phyloP scores from a whole-genome alignment of 1,139 yeast species.

The Kodamaea arcana region DNA sequence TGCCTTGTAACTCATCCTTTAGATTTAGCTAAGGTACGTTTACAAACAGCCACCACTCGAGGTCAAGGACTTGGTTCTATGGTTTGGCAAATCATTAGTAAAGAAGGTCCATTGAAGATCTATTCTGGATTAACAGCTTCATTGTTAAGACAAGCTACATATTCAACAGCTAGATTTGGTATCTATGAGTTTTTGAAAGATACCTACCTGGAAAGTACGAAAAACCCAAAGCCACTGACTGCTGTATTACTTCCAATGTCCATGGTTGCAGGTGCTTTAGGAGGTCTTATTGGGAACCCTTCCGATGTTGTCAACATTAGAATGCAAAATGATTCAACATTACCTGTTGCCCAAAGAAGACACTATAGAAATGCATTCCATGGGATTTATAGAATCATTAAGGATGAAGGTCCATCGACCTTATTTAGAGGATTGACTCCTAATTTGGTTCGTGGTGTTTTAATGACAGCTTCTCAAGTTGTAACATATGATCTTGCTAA shows the following conservation, averaged over 20 bases:
- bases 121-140: slow-evolving; percentile 84
- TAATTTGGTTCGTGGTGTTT: slow-evolving; percentile 72
- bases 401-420: slow-evolving; percentile 57
- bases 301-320: slow-evolving; percentile 84
- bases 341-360: slow-evolving; percentile 63
- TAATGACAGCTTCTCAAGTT: slow-evolving; percentile 91
- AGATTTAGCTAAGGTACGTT: slow-evolving; percentile 79
- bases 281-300: slow-evolving; percentile 85
- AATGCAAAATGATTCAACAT: slow-evolving; percentile 83
- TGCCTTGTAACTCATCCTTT: slow-evolving; percentile 67
- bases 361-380: slow-evolving; percentile 77
- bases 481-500: slow-evolving; percentile 84
- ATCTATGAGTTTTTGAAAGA: slow-evolving; percentile 75
- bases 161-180: slow-evolving; percentile 83
- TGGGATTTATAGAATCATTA: slow-evolving; percentile 59
- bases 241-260: slow-evolving; percentile 64
- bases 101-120: slow-evolving; percentile 66
- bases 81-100: slow-evolving; percentile 53
- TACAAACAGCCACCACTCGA: slow-evolving; percentile 68
- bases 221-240: slow-evolving; percentile 34
- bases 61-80: slow-evolving; percentile 60
- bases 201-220: slow-evolving; percentile 32
- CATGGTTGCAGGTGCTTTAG: slow-evolving; percentile 78
- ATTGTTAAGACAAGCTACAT: slow-evolving; percentile 79
- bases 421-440: slow-evolving; percentile 75